phyloP scores from a whole-genome alignment of 2,329 filamentous ascomycete genomes.

The Alternaria gaisen region DNA sequence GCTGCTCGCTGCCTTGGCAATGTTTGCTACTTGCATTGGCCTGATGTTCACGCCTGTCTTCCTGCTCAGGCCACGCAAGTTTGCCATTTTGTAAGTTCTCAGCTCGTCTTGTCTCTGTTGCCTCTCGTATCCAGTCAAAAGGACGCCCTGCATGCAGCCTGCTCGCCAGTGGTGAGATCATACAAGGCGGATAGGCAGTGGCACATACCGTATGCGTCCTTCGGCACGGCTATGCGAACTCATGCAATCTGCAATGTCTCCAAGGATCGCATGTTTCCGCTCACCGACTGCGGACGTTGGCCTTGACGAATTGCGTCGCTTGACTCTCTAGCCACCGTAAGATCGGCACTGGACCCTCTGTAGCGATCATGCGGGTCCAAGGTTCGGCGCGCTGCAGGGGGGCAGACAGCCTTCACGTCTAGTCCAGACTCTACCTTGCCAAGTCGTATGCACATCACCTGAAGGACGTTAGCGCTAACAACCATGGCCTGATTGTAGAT shows the following conservation, averaged over 20 bases:
- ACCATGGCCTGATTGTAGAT: slow-evolving; percentile 66
- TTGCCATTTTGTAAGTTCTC: slow-evolving; percentile 90
- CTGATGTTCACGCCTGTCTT: slow-evolving; percentile 79
- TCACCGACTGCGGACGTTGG: slow-evolving; percentile 21
- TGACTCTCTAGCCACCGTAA: slow-evolving; percentile 49
- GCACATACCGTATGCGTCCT: slow-evolving; percentile 37
- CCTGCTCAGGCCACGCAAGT: slow-evolving; percentile 84
- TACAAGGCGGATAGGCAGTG: slow-evolving; percentile 36
- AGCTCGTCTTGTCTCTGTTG: slow-evolving; percentile 27
- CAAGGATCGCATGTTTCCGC: slow-evolving; percentile 22
- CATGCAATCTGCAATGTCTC: slow-evolving; percentile 35
- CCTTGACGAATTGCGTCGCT: slow-evolving; percentile 35
- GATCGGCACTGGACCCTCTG: slow-evolving; percentile 45
- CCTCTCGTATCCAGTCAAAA: slow-evolving; percentile 24
- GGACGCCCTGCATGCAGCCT: slow-evolving; percentile 30
- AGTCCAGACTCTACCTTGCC: slow-evolving; percentile 37
- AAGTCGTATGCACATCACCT: slow-evolving; percentile 38
- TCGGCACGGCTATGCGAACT: slow-evolving; percentile 43
- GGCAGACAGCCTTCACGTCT: slow-evolving; percentile 39
- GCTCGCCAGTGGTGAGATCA: slow-evolving; percentile 20
- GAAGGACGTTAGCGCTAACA: slow-evolving; percentile 48
- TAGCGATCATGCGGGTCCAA: slow-evolving; percentile 54
- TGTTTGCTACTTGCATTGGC: slow-evolving; percentile 93
- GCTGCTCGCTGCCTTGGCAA: slow-evolving; percentile 68
- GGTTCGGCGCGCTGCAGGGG: slow-evolving; percentile 50